phyloP scores from a whole-genome alignment of 2,329 filamentous ascomycete genomes.

The Trematosphaeria pertusa region DNA sequence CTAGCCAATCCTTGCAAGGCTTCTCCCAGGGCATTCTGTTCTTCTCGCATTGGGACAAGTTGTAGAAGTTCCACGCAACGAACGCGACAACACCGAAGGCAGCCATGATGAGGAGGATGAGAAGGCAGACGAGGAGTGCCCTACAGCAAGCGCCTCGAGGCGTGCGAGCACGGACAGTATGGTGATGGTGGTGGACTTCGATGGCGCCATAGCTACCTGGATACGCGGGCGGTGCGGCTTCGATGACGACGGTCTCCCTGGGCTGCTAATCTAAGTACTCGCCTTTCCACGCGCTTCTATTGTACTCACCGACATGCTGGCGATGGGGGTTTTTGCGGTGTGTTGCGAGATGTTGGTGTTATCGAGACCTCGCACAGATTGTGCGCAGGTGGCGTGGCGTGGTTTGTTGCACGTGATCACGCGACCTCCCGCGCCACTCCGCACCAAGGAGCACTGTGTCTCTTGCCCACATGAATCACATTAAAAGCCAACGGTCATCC shows the following conservation, averaged over 20 bases:
- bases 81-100: constrained; percentile 25
- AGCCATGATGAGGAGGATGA: constrained; percentile 20
- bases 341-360: neutral
- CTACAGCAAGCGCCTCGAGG: constrained; percentile 20
- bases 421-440: neutral
- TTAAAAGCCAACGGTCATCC: no score
- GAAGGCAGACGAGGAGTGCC: constrained; percentile 16
- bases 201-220: constrained; percentile 28
- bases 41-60: constrained; percentile 32
- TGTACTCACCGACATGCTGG: neutral
- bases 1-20: constrained; percentile 33
- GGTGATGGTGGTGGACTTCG: constrained; percentile 30
- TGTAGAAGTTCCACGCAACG: constrained; percentile 33
- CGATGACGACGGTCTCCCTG: constrained; percentile 19
- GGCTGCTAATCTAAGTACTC: no score
- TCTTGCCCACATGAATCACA: neutral
- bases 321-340: neutral
- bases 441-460: neutral
- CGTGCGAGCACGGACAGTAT: constrained; percentile 12
- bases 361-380: neutral
- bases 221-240: constrained; percentile 27
- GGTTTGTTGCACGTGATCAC: neutral
- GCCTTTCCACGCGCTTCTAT: no score
- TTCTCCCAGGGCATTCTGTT: constrained; percentile 30
- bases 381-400: no score